Percentiles rank a stretch among this genome's conserved stretches.
These are phyloP conservation scores for Xylariaceae sp. DNA, from an alignment of 2,329 filamentous ascomycete genomes.

Conservation along the genomic window DNA sequence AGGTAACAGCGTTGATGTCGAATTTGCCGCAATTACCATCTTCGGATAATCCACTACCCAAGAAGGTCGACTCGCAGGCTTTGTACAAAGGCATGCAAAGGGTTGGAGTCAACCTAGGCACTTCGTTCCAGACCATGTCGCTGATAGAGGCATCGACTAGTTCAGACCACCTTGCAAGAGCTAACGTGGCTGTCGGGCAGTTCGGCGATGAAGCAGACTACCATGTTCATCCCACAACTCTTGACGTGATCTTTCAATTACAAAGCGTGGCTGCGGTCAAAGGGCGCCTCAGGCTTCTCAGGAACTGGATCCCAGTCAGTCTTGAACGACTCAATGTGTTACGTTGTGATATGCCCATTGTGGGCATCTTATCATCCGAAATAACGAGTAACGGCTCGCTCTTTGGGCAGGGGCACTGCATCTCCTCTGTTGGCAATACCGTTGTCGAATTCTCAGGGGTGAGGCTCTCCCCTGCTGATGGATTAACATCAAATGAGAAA, in stretches of 20 bases:
- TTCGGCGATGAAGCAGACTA: slow-evolving; percentile 20
- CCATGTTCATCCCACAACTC: slow-evolving; percentile 5
- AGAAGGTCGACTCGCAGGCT: slow-evolving; percentile 10
- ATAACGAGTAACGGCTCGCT: slow-evolving; percentile 3
- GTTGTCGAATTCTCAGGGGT: slow-evolving; percentile 2
- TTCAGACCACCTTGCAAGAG: slow-evolving; percentile 4
- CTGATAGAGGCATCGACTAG: slow-evolving; percentile 18
- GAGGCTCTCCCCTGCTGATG: slow-evolving; percentile 3
- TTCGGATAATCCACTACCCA: slow-evolving; percentile 1
- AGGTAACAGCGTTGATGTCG: slow-evolving; percentile 12
- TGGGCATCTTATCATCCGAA: neutral
- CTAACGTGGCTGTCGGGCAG: slow-evolving; percentile 19
- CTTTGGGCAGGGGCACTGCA: neutral
- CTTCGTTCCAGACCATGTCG: slow-evolving; percentile 27
- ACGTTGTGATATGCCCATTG: neutral
- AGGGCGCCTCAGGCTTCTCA: slow-evolving; percentile 1
- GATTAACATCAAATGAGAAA: neutral
- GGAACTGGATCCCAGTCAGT: slow-evolving; percentile 7
- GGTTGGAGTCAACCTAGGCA: slow-evolving; percentile 31
- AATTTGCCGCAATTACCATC: slow-evolving; percentile 6
- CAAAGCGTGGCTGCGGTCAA: slow-evolving; percentile 2
- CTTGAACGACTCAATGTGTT: neutral
- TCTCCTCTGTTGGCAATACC: neutral
- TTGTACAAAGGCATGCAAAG: slow-evolving; percentile 28
- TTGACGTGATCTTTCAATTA: slow-evolving; percentile 5